Evolutionary conservation across 495 filamentous ascomycete genomes (phyloP).

Genomic region (Astrothelium subdiscretum): DNA sequence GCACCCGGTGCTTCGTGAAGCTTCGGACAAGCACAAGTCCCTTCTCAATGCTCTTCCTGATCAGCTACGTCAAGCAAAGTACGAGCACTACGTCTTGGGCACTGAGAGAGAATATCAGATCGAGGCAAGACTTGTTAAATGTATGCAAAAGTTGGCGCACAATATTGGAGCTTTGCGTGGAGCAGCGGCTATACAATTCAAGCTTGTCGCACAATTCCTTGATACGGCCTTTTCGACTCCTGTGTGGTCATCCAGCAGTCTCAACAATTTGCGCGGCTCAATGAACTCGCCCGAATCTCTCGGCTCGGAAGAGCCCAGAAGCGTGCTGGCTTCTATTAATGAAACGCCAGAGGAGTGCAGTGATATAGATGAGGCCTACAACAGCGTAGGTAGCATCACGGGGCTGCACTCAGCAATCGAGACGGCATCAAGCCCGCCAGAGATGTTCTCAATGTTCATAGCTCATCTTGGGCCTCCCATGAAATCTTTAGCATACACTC

Average conservation of each 20-base stretch:
- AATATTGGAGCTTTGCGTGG: conserved; percentile 84
- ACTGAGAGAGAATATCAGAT: conserved; percentile 72
- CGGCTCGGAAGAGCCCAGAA: background rate
- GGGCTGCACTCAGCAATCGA: conserved; percentile 13
- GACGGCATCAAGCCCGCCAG: conserved; percentile 40
- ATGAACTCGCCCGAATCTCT: background rate
- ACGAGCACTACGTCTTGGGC: conserved; percentile 77
- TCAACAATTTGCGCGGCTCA: background rate
- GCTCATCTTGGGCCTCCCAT: conserved; percentile 79
- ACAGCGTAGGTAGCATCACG: background rate
- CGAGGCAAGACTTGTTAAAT: conserved; percentile 69
- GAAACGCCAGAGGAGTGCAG: conserved; percentile 53
- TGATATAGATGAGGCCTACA: conserved; percentile 29
- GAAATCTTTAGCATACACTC: conserved; percentile 82
- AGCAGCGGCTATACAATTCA: conserved; percentile 81
- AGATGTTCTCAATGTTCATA: conserved; percentile 85
- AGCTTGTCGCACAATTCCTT: conserved; percentile 54
- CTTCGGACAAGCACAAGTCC: conserved; percentile 54
- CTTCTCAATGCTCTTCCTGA: conserved; percentile 64
- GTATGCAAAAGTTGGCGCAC: conserved; percentile 77
- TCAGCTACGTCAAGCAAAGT: conserved; percentile 75
- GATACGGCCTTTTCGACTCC: background rate
- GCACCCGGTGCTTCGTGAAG: conserved; percentile 48
- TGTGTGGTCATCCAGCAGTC: conserved; percentile 8
- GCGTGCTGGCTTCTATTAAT: conserved; percentile 49